A percentile compares a stretch with the other conserved stretches of the same genome.
phyloP scores from a whole-genome alignment of 1,284 basidiomycete species.

The Ustanciosporium gigantosporum region DNA sequence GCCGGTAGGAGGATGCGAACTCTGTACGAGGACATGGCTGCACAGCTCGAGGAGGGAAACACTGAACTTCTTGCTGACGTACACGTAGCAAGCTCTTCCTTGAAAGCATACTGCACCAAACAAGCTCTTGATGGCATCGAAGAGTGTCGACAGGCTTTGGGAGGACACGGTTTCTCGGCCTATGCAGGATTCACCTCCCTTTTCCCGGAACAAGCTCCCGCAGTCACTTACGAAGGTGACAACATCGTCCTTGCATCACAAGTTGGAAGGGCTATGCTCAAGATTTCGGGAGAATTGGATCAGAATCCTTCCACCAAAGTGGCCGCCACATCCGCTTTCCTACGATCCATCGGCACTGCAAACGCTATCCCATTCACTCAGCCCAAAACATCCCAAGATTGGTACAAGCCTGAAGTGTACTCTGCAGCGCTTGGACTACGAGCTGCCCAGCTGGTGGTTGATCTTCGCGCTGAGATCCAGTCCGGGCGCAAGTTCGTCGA shows the following conservation, averaged over 20 bases:
- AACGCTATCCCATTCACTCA: slow-evolving; percentile 32
- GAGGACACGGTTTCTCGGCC: slow-evolving; percentile 62
- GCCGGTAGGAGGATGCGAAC: slow-evolving; percentile 57
- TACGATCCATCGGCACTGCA: slow-evolving; percentile 33
- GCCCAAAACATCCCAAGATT: slow-evolving; percentile 36
- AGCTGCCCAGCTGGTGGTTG: slow-evolving; percentile 45
- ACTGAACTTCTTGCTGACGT: slow-evolving; percentile 61
- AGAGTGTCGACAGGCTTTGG: slow-evolving; percentile 61
- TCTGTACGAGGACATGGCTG: slow-evolving; percentile 59
- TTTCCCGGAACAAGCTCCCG: slow-evolving; percentile 49
- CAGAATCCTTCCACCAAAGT: slow-evolving; percentile 26
- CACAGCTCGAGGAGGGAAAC: slow-evolving; percentile 57
- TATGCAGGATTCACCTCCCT: slow-evolving; percentile 52
- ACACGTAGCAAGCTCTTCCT: slow-evolving; percentile 60
- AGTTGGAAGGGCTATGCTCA: slow-evolving; percentile 54
- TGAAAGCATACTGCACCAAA: slow-evolving; percentile 61
- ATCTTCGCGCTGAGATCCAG: slow-evolving; percentile 47
- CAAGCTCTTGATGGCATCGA: slow-evolving; percentile 61
- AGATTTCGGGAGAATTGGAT: slow-evolving; percentile 44
- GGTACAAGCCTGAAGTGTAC: slow-evolving; percentile 40
- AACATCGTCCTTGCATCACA: slow-evolving; percentile 53
- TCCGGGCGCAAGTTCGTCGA: slow-evolving; percentile 42
- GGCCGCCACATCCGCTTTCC: slow-evolving; percentile 43
- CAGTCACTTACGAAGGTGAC: slow-evolving; percentile 62
- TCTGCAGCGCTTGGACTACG: slow-evolving; percentile 47